Conservation (phyloP, 2,329 filamentous ascomycete species). For the Diaporthe capsici region DNA sequence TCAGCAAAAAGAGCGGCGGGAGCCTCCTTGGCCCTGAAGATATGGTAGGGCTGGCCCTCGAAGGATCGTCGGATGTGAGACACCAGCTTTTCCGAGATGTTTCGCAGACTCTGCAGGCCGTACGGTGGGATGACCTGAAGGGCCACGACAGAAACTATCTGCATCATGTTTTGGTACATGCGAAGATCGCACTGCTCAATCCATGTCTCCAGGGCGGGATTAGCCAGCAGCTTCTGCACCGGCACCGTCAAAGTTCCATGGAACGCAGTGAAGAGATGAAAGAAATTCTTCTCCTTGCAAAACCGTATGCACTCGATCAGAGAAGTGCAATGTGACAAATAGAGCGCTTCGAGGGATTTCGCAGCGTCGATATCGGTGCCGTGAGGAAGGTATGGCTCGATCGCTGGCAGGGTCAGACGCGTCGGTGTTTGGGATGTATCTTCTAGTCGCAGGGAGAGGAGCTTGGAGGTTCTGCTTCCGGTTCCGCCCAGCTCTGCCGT, state of each 20-base stretch:
- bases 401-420: constrained; percentile 84
- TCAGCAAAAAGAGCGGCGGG: constrained; percentile 91
- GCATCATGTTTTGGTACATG: constrained; percentile 97
- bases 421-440: constrained; percentile 74
- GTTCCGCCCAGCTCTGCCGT: constrained; percentile 72
- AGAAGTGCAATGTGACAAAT: constrained; percentile 94
- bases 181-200: constrained; percentile 96
- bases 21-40: constrained; percentile 87
- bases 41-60: constrained; percentile 85
- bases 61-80: constrained; percentile 88
- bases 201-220: constrained; percentile 88
- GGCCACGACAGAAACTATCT: constrained; percentile 88
- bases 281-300: constrained; percentile 97
- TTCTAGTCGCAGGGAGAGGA: constrained; percentile 73
- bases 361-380: constrained; percentile 91
- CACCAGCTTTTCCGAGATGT: constrained; percentile 86
- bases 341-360: constrained; percentile 87
- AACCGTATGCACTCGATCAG: constrained; percentile 95
- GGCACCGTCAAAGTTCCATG: constrained; percentile 97
- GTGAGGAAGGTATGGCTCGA: constrained; percentile 83
- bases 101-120: constrained; percentile 88
- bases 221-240: constrained; percentile 90
- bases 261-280: constrained; percentile 94
- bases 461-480: constrained; percentile 69
- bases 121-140: constrained; percentile 91